Percentiles rank a stretch among this genome's conserved stretches.
Conservation (phyloP, 345 rosid genomes). For the Lepidium aucheri region DNA sequence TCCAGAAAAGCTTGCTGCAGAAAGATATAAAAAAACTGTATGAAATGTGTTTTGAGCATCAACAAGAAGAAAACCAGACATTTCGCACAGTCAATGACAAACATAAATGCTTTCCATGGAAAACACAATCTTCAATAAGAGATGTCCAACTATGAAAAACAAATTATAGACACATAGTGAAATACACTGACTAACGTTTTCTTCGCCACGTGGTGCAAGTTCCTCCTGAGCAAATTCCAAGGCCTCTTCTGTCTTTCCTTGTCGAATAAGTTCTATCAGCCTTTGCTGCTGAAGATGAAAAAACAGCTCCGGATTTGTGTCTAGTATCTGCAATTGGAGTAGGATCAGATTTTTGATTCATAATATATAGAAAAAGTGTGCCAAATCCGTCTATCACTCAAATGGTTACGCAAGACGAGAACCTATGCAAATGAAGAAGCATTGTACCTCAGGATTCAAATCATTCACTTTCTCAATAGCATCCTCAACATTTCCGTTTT, state of each 20-base stretch:
- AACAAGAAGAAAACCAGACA: not conserved
- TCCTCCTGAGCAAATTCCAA: constrained; percentile 98
- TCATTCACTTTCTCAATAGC: constrained; percentile 95
- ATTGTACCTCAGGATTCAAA: constrained; percentile 79
- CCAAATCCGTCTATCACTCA: not conserved
- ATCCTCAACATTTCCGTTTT: constrained; percentile 91
- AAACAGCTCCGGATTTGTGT: constrained; percentile 89
- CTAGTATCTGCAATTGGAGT: constrained; percentile 50
- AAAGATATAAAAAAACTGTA: not conserved
- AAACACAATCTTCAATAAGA: not conserved
- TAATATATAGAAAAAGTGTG: not conserved
- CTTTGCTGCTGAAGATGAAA: constrained; percentile 99
- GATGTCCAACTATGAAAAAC: not conserved
- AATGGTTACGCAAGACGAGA: not conserved
- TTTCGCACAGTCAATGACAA: not conserved
- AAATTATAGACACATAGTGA: constrained; percentile 2
- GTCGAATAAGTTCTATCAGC: constrained; percentile 87
- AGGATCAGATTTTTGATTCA: not conserved
- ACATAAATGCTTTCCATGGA: not conserved
- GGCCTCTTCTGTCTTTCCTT: constrained; percentile 89
- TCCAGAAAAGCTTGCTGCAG: constrained; percentile 74
- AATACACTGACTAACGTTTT: constrained; percentile 42
- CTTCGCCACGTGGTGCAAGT: constrained; percentile 98
- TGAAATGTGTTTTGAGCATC: not conserved
- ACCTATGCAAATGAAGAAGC: not conserved